A percentile compares a stretch with the other conserved stretches of the same genome.
These are phyloP conservation scores for Blastosporella zonata DNA, from an alignment of 1,284 basidiomycete species.

Conservation along the genomic window DNA sequence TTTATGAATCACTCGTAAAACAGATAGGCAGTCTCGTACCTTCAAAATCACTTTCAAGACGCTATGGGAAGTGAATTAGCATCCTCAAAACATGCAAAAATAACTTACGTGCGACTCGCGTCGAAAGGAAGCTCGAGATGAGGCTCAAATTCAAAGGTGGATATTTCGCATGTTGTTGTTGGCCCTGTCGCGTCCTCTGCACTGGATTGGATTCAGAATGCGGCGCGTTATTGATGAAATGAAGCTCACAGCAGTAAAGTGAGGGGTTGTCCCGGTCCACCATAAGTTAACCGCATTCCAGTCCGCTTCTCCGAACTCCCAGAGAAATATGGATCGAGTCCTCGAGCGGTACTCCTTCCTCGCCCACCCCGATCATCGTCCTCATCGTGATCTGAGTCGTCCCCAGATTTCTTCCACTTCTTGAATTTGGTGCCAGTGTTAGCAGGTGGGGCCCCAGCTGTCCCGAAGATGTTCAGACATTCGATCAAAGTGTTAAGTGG, in stretches of 20 bases:
- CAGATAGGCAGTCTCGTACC: conserved; percentile 37
- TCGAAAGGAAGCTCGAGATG: conserved; percentile 80
- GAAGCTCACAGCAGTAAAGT: conserved; percentile 71
- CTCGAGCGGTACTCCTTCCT: conserved; percentile 21
- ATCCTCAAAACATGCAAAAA: background rate
- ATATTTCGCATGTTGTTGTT: conserved; percentile 85
- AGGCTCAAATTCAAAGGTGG: conserved; percentile 82
- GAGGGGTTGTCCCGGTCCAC: conserved; percentile 77
- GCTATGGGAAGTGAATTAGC: conserved; percentile 34
- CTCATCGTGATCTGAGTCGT: conserved; percentile 44
- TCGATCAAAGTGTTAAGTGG: conserved; percentile 81
- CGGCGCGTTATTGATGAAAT: conserved; percentile 6
- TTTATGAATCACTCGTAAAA: background rate
- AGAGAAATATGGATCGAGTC: conserved; percentile 53
- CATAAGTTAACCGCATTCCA: conserved; percentile 83
- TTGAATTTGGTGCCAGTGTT: conserved; percentile 36
- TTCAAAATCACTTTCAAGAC: conserved; percentile 85
- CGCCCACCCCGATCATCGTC: conserved; percentile 32
- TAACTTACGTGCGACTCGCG: conserved; percentile 59
- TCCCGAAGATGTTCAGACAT: conserved; percentile 90
- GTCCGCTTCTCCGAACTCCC: conserved; percentile 62
- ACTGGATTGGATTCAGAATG: conserved; percentile 39
- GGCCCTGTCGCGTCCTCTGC: conserved; percentile 83
- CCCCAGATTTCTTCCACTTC: conserved; percentile 50
- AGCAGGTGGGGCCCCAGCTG: conserved; percentile 46